Conservation (phyloP, 108 stramenopile genomes). For the Skeletonema marinoi region DNA sequence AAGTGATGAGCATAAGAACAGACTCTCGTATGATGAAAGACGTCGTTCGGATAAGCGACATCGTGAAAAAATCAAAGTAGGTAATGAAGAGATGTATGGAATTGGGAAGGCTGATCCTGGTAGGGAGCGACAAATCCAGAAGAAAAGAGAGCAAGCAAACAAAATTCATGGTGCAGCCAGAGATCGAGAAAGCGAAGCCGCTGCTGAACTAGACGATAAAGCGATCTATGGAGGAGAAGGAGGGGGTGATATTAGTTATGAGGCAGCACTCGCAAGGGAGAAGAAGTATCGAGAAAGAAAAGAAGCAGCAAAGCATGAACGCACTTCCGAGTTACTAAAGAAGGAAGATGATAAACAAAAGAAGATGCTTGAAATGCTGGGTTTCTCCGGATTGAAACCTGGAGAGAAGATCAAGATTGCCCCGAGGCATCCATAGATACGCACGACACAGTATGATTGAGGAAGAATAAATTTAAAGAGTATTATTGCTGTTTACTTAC, state of each 20-base stretch:
- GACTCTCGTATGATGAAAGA: constrained; percentile 37
- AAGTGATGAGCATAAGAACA: constrained; percentile 6
- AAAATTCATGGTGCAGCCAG: constrained; percentile 57
- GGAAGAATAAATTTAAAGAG: background rate
- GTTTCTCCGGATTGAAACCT: constrained; percentile 58
- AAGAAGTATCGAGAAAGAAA: constrained; percentile 29
- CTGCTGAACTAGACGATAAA: constrained; percentile 57
- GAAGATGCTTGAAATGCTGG: constrained; percentile 71
- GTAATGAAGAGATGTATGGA: constrained; percentile 59
- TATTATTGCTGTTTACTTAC: background rate
- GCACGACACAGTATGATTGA: background rate
- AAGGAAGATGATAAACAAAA: constrained; percentile 69
- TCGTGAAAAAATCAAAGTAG: constrained; percentile 43
- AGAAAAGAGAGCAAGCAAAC: constrained; percentile 52
- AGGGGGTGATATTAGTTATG: constrained; percentile 33
- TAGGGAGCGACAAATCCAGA: constrained; percentile 66
- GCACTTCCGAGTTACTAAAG: constrained; percentile 53
- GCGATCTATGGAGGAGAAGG: constrained; percentile 58
- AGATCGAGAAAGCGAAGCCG: constrained; percentile 53
- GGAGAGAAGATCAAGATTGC: constrained; percentile 74
- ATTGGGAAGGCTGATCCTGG: constrained; percentile 40
- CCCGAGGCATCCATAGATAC: constrained; percentile 27
- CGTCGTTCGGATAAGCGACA: constrained; percentile 53
- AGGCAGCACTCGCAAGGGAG: constrained; percentile 58
- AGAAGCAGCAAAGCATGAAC: constrained; percentile 38